Conservation (phyloP, 768 basidiomycete genomes). For the Auricularia auricula-judae region DNA sequence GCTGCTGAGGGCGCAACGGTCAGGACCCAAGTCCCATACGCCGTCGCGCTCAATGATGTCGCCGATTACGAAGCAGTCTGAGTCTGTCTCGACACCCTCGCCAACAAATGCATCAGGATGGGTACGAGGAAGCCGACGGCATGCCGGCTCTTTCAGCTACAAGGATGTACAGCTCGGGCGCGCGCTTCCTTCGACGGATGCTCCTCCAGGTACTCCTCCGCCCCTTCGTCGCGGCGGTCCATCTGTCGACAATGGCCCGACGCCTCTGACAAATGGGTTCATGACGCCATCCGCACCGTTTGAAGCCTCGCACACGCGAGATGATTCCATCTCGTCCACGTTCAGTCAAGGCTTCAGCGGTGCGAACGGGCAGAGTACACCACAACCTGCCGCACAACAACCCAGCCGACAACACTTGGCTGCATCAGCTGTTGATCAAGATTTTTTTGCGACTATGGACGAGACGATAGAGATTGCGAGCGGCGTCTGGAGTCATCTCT, state of each 20-base stretch:
- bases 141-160: slow-evolving; percentile 91
- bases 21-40: slow-evolving; percentile 22
- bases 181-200: slow-evolving; percentile 55
- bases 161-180: slow-evolving; percentile 88
- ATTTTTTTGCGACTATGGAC: slow-evolving; percentile 69
- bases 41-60: slow-evolving; percentile 16
- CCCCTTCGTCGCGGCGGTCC: slow-evolving; percentile 30
- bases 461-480: slow-evolving; percentile 71
- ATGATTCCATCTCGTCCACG: slow-evolving; percentile 25
- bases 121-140: slow-evolving; percentile 54
- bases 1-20: slow-evolving; percentile 38
- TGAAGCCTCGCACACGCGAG: slow-evolving; percentile 20
- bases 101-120: slow-evolving; percentile 24
- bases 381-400: slow-evolving; percentile 25
- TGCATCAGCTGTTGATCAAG: slow-evolving; percentile 59
- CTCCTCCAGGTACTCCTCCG: slow-evolving; percentile 20
- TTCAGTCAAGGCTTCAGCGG: neutral
- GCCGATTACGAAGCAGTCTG: slow-evolving; percentile 18
- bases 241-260: slow-evolving; percentile 4
- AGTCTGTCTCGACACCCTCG: slow-evolving; percentile 10
- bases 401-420: slow-evolving; percentile 24
- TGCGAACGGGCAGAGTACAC: neutral
- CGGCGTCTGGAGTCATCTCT: slow-evolving; percentile 72
- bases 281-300: neutral
- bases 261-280: slow-evolving; percentile 3